Conservation (phyloP, 495 filamentous ascomycete species). For the Penicillium lagena region DNA sequence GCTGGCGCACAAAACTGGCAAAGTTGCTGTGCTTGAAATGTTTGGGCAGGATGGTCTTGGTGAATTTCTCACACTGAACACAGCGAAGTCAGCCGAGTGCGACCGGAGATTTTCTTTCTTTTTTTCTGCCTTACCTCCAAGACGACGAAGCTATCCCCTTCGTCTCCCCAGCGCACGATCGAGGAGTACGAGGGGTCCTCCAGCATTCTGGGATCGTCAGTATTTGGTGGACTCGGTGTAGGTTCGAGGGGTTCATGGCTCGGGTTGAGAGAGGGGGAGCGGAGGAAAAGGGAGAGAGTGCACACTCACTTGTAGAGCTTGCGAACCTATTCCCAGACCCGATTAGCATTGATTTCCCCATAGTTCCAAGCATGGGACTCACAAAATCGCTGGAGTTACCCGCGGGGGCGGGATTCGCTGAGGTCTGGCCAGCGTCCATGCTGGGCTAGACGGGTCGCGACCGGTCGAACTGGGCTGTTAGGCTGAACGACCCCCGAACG, state of each 20-base stretch:
- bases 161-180: conserved; percentile 92
- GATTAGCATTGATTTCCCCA: conserved; percentile 12
- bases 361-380: conserved; percentile 27
- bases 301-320: conserved; percentile 90
- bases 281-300: conserved; percentile 2
- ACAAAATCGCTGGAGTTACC: conserved; percentile 78
- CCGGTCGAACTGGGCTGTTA: conserved; percentile 27
- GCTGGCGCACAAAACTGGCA: conserved; percentile 94
- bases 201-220: conserved; percentile 66
- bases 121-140: conserved; percentile 61
- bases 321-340: conserved; percentile 62
- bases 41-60: conserved; percentile 92
- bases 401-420: conserved; percentile 43
- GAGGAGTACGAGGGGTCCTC: conserved; percentile 89
- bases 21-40: conserved; percentile 99
- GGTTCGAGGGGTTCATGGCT: too few relatives aligned
- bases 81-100: conserved; percentile 5
- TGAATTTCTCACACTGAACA: conserved; percentile 90
- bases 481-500: too few relatives aligned
- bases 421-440: conserved; percentile 50
- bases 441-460: conserved; percentile 44
- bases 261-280: conserved; percentile 5
- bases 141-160: conserved; percentile 94
- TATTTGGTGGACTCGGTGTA: not conserved
- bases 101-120: too few relatives aligned